A percentile compares a stretch with the other conserved stretches of the same genome.
phyloP scores from a whole-genome alignment of 140 eudicot species.

The Senecio squalidus region DNA sequence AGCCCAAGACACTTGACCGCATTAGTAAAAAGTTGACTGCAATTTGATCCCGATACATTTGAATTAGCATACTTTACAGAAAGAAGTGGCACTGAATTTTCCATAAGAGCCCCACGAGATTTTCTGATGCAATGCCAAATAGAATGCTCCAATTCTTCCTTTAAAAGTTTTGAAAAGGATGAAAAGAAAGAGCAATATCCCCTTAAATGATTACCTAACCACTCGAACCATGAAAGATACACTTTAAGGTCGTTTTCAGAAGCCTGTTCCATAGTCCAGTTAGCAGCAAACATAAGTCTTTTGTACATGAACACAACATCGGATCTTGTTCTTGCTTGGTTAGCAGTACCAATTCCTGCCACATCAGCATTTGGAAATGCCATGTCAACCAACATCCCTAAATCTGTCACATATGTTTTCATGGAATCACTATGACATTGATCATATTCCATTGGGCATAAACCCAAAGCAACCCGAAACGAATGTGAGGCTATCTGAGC shows the following conservation, averaged over 20 bases:
- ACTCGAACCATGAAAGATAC: slow-evolving; percentile 63
- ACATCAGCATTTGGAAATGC: no score
- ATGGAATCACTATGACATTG: slow-evolving; percentile 20
- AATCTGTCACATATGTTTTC: slow-evolving; percentile 42
- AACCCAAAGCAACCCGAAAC: slow-evolving; percentile 22
- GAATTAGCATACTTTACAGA: slow-evolving; percentile 43
- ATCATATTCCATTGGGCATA: slow-evolving; percentile 11
- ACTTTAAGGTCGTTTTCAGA: slow-evolving; percentile 50
- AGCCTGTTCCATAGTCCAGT: slow-evolving; percentile 89
- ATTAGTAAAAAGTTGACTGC: slow-evolving; percentile 31
- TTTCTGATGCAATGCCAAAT: slow-evolving; percentile 54
- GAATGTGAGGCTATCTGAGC: slow-evolving; percentile 43
- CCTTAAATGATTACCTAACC: slow-evolving; percentile 50
- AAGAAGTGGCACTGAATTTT: slow-evolving; percentile 51
- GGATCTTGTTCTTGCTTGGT: slow-evolving; percentile 18
- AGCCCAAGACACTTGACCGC: slow-evolving; percentile 48
- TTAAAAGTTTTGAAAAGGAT: slow-evolving; percentile 34
- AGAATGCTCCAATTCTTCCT: slow-evolving; percentile 57
- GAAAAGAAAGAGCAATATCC: slow-evolving; percentile 45
- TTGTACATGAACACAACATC: slow-evolving; percentile 24
- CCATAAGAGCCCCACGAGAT: slow-evolving; percentile 24
- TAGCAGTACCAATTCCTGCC: slow-evolving; percentile 7
- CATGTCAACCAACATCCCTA: slow-evolving; percentile 30
- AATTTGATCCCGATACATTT: slow-evolving; percentile 12
- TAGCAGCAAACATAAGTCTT: slow-evolving; percentile 67